Percentiles rank a stretch among this genome's conserved stretches.
phyloP scores from a whole-genome alignment of 2,329 filamentous ascomycete genomes.

The Hymenoscyphus occultus region DNA sequence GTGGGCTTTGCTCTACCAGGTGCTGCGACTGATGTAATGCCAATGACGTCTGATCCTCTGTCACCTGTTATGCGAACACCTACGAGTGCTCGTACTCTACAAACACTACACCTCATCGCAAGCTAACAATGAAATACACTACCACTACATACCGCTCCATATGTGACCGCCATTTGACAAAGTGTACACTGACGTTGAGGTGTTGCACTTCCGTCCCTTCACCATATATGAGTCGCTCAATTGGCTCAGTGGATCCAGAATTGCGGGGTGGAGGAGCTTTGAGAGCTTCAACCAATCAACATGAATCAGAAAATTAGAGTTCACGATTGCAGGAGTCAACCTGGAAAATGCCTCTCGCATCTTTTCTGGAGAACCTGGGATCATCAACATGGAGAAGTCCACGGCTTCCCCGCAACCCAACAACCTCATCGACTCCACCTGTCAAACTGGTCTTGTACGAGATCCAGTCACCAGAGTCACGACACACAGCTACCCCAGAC shows the following conservation, averaged over 20 bases:
- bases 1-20: neutral
- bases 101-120: neutral
- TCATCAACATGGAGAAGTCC: too few species aligned
- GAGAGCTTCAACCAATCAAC: slow-evolving; percentile 1
- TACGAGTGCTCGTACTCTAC: neutral
- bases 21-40: neutral
- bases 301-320: neutral
- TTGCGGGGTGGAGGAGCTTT: neutral
- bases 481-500: too few species aligned
- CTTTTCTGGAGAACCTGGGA: too few species aligned
- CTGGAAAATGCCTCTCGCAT: too few species aligned
- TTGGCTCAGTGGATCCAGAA: neutral
- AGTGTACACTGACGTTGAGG: neutral
- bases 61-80: neutral
- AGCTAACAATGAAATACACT: neutral
- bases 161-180: neutral
- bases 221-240: too few species aligned
- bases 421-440: too few species aligned
- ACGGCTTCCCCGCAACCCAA: too few species aligned
- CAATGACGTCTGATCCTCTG: neutral
- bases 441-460: too few species aligned
- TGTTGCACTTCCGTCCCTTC: neutral
- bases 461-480: too few species aligned
- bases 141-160: neutral
- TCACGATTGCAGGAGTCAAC: too few species aligned